Conservation (phyloP, 164 flowering plant genomes). For the Akebia trifoliata region DNA sequence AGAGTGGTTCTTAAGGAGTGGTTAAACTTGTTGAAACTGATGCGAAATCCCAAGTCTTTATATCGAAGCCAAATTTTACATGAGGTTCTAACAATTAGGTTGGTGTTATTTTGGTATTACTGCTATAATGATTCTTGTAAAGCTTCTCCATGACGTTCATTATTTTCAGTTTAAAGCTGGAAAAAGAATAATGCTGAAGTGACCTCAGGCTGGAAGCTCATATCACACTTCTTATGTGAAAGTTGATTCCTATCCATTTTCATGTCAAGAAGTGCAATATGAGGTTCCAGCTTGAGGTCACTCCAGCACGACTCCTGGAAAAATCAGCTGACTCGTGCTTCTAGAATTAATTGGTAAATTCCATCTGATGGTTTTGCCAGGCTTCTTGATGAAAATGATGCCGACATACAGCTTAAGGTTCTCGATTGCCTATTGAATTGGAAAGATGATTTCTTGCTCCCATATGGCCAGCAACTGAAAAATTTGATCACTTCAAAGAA, state of each 20-base stretch:
- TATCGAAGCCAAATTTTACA: conserved; percentile 48
- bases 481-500: conserved; percentile 57
- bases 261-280: too few species aligned
- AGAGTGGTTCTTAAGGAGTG: conserved; percentile 74
- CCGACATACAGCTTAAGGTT: conserved; percentile 73
- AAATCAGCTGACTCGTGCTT: neutral
- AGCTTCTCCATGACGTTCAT: neutral
- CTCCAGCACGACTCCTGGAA: too few species aligned
- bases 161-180: conserved; percentile 3
- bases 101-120: conserved; percentile 11
- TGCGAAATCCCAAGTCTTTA: conserved; percentile 57
- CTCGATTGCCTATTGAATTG: conserved; percentile 76
- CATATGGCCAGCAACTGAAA: conserved; percentile 67
- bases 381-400: conserved; percentile 84
- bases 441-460: conserved; percentile 65
- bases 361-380: conserved; percentile 31
- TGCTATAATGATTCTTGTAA: neutral
- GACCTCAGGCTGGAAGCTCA: too few species aligned
- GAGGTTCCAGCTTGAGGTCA: too few species aligned
- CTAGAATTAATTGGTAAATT: conserved; percentile 1
- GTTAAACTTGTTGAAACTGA: conserved; percentile 64
- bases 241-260: too few species aligned
- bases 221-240: too few species aligned
- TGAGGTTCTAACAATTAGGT: conserved; percentile 74
- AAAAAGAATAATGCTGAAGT: too few species aligned